Percentiles rank a stretch among this genome's conserved stretches.
These are phyloP conservation scores for Aspergillus udagawae DNA, from an alignment of 2,329 filamentous ascomycete genomes.

Conservation along the genomic window DNA sequence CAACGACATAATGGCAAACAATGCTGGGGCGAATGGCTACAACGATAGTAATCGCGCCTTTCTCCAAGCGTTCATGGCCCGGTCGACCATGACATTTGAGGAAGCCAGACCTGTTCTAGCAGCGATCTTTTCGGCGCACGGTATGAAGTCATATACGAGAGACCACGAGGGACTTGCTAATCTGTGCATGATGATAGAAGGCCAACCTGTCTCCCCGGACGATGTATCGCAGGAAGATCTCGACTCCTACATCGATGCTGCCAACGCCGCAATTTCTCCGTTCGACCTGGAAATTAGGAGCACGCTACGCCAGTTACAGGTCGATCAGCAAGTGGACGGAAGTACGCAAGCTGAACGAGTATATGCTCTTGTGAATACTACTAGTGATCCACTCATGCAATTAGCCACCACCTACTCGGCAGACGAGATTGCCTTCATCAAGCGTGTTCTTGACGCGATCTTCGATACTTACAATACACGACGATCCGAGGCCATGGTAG, in stretches of 20 bases:
- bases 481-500: constrained; percentile 76
- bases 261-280: constrained; percentile 68
- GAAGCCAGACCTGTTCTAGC: constrained; percentile 73
- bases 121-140: constrained; percentile 63
- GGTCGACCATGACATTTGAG: constrained; percentile 69
- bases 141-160: constrained; percentile 24
- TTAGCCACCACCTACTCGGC: constrained; percentile 74
- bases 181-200: constrained; percentile 28
- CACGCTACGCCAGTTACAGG: constrained; percentile 62
- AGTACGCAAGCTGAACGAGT: constrained; percentile 48
- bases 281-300: constrained; percentile 87
- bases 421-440: constrained; percentile 87
- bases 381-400: constrained; percentile 79
- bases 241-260: constrained; percentile 62
- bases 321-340: constrained; percentile 10
- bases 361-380: constrained; percentile 83
- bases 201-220: constrained; percentile 48
- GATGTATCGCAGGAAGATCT: constrained; percentile 68
- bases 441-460: constrained; percentile 82
- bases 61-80: constrained; percentile 79
- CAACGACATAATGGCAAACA: constrained; percentile 10
- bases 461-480: constrained; percentile 83
- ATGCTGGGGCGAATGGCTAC: constrained; percentile 37
- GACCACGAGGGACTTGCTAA: neutral
- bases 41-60: constrained; percentile 77